Evolutionary conservation across 2,329 filamentous ascomycete genomes (phyloP), one percentile per base, ranked within the genome.

Genomic region (Pseudopyrenochaeta lycopersici): DNA sequence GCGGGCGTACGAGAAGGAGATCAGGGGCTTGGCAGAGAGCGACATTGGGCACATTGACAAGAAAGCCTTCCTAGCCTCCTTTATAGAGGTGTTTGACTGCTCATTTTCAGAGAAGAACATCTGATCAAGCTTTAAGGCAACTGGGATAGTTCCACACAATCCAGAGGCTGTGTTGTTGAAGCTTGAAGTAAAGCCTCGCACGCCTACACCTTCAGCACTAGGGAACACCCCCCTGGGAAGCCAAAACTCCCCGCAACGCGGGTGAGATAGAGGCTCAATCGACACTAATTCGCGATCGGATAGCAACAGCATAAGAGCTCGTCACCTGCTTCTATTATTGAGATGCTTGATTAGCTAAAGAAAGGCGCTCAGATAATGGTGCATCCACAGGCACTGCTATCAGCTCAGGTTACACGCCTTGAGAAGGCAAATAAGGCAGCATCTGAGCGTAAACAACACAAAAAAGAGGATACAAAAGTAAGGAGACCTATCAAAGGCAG

Each of bases 61-160:
- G 33, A 12, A 20, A 20, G 36, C 31, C 35, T 55, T 55, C 18
- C 35, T 39, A 20, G 12, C 35, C 15, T 14, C 32, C 32, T 39
- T 21, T 20, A 39, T n/a, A 39, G 9, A 17, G 14, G 64, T 59
- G 55, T 45, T 44, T 17, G 15, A 58, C 38, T 44, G 17, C 12
- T 12, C 49, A 44, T 56, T 72, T 32, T 71, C 54, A 45, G 20
- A 52, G 35, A 41, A 57, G 48, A 75, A 73, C 46, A 63, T 67
- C 17, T n/a, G 54, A 30, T 51, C 43, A 62, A 56, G 60, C 45
- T 73, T 72, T 58, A 35, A 49, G 54, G 63, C 58, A 47, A 58
- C 69, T 64, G 55, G 73, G 20, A 56, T 76, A 57, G 51, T 71
- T 47, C 70, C 66, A 54, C 64, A 68, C 33, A 46, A 73, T 56